Evolutionary conservation across 768 basidiomycete genomes (phyloP).

Genomic region (Mycena chlorophos): DNA sequence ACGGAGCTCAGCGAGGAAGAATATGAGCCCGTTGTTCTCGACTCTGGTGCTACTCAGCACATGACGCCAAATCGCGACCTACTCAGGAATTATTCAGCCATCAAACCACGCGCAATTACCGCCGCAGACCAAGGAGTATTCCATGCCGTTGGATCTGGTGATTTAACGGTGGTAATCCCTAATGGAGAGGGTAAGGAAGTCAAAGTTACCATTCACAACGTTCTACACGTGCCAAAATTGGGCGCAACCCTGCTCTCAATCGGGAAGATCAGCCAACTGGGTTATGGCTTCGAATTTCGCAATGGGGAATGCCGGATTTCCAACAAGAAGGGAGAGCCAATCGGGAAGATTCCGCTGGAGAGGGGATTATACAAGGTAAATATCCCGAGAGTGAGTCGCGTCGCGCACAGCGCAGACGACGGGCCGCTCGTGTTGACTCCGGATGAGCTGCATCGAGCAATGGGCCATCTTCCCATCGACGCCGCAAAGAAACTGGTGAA

Average conservation of each 20-base stretch:
- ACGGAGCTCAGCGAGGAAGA: conserved; percentile 9
- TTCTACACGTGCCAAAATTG: conserved; percentile 32
- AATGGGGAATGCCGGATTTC: conserved; percentile 26
- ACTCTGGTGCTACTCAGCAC: conserved; percentile 40
- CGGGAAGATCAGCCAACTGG: conserved; percentile 27
- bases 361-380: conserved; percentile 13
- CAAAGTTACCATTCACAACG: conserved; percentile 27
- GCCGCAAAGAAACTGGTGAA: conserved; percentile 20
- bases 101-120: conserved; percentile 29
- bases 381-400: background rate
- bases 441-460: conserved; percentile 28
- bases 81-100: conserved; percentile 31
- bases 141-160: conserved; percentile 32
- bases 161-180: conserved; percentile 27
- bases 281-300: conserved; percentile 25
- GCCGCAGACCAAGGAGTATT: conserved; percentile 32
- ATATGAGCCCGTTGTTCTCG: conserved; percentile 30
- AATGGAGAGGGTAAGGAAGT: conserved; percentile 22
- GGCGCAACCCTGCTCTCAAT: conserved; percentile 34
- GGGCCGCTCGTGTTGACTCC: conserved; percentile 9
- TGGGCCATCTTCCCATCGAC: conserved; percentile 29
- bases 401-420: background rate
- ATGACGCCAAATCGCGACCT: conserved; percentile 34
- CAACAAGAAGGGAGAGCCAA: background rate
- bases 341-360: conserved; percentile 7